phyloP scores from a whole-genome alignment of 2,329 filamentous ascomycete species.

The Acarospora socialis region DNA sequence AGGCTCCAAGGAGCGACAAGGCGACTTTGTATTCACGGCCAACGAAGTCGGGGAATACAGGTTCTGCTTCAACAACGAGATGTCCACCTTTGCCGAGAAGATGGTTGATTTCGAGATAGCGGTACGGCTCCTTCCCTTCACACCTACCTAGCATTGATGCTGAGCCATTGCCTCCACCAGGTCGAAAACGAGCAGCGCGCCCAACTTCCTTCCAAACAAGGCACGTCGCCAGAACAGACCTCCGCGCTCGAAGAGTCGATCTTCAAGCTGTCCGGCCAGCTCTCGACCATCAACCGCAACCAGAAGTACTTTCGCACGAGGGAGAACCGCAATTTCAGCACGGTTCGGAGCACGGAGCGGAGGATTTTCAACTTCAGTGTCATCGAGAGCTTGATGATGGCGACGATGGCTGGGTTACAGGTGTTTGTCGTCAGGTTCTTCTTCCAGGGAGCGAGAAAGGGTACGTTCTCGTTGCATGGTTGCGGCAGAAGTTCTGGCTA shows the following conservation, averaged over 20 bases:
- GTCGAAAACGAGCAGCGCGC: slow-evolving; percentile 82
- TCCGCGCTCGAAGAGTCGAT: slow-evolving; percentile 81
- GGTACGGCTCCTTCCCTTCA: slow-evolving; percentile 36
- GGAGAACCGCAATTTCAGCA: slow-evolving; percentile 98
- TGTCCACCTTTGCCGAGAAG: slow-evolving; percentile 97
- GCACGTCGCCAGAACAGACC: slow-evolving; percentile 78
- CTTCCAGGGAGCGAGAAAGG: slow-evolving; percentile 75
- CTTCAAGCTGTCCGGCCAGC: slow-evolving; percentile 81
- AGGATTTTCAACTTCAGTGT: slow-evolving; percentile 96
- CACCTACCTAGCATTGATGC: neutral
- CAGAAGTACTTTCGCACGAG: slow-evolving; percentile 99
- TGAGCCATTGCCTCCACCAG: slow-evolving; percentile 34
- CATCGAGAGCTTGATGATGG: slow-evolving; percentile 80
- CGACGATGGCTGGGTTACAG: slow-evolving; percentile 90
- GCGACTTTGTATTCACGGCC: slow-evolving; percentile 95
- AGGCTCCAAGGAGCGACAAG: slow-evolving; percentile 82
- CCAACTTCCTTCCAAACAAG: slow-evolving; percentile 74
- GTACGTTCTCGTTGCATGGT: slow-evolving; percentile 23
- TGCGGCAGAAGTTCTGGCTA: neutral
- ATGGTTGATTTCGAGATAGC: slow-evolving; percentile 96
- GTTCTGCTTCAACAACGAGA: slow-evolving; percentile 97
- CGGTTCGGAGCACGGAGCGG: slow-evolving; percentile 86
- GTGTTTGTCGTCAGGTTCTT: slow-evolving; percentile 98
- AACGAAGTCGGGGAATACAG: slow-evolving; percentile 77
- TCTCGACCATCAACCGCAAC: slow-evolving; percentile 89